Conservation (phyloP, 2,329 filamentous ascomycete species). For the Ophiocordyceps sinensis region DNA sequence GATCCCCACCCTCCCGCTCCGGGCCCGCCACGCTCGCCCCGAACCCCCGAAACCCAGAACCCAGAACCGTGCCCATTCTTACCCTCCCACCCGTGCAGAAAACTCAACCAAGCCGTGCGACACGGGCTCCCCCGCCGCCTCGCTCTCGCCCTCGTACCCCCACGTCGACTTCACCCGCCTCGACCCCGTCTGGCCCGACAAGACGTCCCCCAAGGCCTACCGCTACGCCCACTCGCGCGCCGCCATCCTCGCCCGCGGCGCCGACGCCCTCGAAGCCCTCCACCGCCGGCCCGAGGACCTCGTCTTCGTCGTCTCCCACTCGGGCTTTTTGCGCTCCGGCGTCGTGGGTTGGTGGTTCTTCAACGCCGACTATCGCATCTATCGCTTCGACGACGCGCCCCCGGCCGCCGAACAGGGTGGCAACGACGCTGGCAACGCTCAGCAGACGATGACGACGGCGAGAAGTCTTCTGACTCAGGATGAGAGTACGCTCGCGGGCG, state of each 20-base stretch:
- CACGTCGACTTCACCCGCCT: constrained; percentile 39
- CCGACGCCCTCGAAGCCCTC: constrained; percentile 32
- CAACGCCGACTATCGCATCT: constrained; percentile 52
- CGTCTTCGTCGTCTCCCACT: constrained; percentile 51
- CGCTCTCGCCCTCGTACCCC: constrained; percentile 35
- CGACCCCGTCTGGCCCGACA: constrained; percentile 48
- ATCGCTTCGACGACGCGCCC: constrained; percentile 27
- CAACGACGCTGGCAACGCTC: constrained; percentile 10
- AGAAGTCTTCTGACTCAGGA: constrained; percentile 27
- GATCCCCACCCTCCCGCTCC: too few relatives aligned
- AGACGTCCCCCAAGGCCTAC: constrained; percentile 30
- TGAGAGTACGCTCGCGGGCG: constrained; percentile 20
- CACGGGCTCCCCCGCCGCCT: constrained; percentile 33
- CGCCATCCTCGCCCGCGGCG: constrained; percentile 41
- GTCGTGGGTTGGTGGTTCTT: constrained; percentile 40
- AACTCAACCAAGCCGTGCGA: constrained; percentile 46
- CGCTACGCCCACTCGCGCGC: constrained; percentile 37
- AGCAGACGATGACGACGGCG: background rate
- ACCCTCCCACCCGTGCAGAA: constrained; percentile 20
- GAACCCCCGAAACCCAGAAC: background rate
- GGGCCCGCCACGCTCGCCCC: too few relatives aligned
- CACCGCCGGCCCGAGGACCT: constrained; percentile 41
- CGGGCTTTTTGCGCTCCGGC: constrained; percentile 44
- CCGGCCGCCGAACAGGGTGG: background rate
- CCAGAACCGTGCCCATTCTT: too few relatives aligned